Percentiles rank a stretch among this genome's conserved stretches.
These are phyloP conservation scores for Nakataea oryzae DNA, from an alignment of 2,329 filamentous ascomycete species.

Conservation along the genomic window DNA sequence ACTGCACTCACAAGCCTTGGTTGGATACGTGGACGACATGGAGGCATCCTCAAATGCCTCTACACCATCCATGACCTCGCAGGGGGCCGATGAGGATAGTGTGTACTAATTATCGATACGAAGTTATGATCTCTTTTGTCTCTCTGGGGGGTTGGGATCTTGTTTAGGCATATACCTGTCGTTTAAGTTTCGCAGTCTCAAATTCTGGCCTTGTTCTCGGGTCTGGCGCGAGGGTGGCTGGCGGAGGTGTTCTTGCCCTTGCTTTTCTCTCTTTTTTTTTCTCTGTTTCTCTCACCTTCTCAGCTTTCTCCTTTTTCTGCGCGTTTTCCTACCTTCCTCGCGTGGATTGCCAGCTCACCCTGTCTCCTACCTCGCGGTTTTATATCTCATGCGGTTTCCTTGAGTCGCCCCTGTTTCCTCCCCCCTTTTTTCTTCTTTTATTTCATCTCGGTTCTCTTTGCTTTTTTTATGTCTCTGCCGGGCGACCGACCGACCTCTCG, in stretches of 20 bases:
- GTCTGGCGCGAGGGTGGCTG: slow-evolving; percentile 8
- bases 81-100: slow-evolving; percentile 61
- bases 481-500: not conserved
- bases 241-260: slow-evolving; percentile 8
- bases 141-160: slow-evolving; percentile 11
- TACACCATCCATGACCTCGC: slow-evolving; percentile 62
- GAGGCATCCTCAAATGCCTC: slow-evolving; percentile 60
- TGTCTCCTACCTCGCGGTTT: slow-evolving; percentile 13
- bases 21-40: slow-evolving; percentile 84
- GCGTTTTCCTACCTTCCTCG: not conserved
- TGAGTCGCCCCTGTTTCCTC: slow-evolving; percentile 10
- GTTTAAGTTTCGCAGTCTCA: slow-evolving; percentile 19
- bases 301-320: slow-evolving; percentile 3
- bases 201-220: slow-evolving; percentile 16
- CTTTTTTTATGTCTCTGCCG: not conserved
- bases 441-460: slow-evolving; percentile 17
- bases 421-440: slow-evolving; percentile 18
- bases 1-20: slow-evolving; percentile 85
- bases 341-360: slow-evolving; percentile 10
- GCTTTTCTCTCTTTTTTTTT: slow-evolving; percentile 11
- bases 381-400: slow-evolving; percentile 9
- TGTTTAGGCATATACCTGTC: slow-evolving; percentile 34
- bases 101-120: slow-evolving; percentile 42
- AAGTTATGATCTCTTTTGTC: slow-evolving; percentile 42
- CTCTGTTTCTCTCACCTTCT: slow-evolving; percentile 9